These are phyloP conservation scores for Hypericum perforatum DNA, from an alignment of 345 rosid genomes.

Conservation along the genomic window DNA sequence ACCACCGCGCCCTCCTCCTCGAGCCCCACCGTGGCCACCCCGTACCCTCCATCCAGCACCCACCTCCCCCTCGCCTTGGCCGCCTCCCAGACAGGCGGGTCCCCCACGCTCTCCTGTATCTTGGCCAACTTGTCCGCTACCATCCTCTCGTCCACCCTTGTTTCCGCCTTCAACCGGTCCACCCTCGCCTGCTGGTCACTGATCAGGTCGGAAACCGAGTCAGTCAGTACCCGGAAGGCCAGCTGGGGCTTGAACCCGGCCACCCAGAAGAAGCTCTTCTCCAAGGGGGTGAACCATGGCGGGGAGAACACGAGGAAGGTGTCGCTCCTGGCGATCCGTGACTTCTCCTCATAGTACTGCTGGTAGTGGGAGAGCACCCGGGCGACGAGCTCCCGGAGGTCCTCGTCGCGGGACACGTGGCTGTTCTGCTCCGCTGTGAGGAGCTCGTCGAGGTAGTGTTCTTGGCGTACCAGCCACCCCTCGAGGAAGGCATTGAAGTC, in stretches of 20 bases:
- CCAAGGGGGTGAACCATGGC: constrained; percentile 35
- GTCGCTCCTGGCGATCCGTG: constrained; percentile 9
- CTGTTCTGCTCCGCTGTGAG: constrained; percentile 4
- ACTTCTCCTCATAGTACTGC: constrained; percentile 22
- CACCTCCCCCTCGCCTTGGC: constrained; percentile 11
- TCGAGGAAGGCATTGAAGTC: constrained; percentile 21
- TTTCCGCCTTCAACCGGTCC: constrained; percentile 15
- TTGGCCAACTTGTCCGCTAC: constrained; percentile 27
- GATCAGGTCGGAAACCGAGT: constrained; percentile 12
- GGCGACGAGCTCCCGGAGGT: constrained; percentile 10
- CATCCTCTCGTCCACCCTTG: constrained; percentile 25
- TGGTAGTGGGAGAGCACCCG: constrained; percentile 22
- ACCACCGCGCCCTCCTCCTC: neutral
- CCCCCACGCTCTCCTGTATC: constrained; percentile 35
- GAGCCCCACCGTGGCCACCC: constrained; percentile 17
- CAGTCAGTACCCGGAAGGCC: constrained; percentile 17
- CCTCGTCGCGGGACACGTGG: neutral
- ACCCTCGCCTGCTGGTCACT: constrained; percentile 17
- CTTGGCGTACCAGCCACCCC: constrained; percentile 23
- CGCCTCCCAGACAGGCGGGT: constrained; percentile 13
- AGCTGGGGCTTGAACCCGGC: constrained; percentile 31
- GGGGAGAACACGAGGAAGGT: constrained; percentile 26
- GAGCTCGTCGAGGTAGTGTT: constrained; percentile 16
- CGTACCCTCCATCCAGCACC: constrained; percentile 11
- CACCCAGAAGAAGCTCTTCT: constrained; percentile 26